These are phyloP conservation scores for Potentilla sterilis DNA, from an alignment of 306 rosid genomes.

Conservation along the genomic window DNA sequence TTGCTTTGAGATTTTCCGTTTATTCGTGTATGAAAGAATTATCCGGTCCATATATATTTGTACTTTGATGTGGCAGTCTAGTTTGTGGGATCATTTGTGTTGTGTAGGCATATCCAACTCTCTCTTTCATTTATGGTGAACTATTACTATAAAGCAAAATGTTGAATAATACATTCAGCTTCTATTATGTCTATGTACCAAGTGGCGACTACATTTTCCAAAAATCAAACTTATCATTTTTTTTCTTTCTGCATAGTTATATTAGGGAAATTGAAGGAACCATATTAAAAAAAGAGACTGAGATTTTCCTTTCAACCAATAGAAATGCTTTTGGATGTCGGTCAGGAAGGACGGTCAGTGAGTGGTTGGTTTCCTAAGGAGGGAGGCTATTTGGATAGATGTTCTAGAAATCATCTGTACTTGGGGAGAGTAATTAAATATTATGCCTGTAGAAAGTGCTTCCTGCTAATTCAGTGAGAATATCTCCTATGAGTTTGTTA, in stretches of 20 bases:
- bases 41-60: neutral
- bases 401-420: neutral
- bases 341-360: neutral
- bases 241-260: neutral
- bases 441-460: too few species aligned
- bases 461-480: neutral
- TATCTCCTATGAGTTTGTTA: neutral
- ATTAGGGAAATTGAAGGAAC: neutral
- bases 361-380: neutral
- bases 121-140: neutral
- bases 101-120: neutral
- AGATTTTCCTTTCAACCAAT: neutral
- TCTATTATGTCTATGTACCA: neutral
- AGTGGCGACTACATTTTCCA: neutral
- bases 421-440: neutral
- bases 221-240: neutral
- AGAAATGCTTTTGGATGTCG: neutral
- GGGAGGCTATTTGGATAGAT: conserved; percentile 6
- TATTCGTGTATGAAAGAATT: neutral
- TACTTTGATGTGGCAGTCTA: neutral
- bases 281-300: neutral
- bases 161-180: neutral
- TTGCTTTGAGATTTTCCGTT: neutral
- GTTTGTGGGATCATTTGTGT: neutral
- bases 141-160: neutral